Evolutionary conservation across 768 basidiomycete species (phyloP).

Genomic region (Trametes cubensis): DNA sequence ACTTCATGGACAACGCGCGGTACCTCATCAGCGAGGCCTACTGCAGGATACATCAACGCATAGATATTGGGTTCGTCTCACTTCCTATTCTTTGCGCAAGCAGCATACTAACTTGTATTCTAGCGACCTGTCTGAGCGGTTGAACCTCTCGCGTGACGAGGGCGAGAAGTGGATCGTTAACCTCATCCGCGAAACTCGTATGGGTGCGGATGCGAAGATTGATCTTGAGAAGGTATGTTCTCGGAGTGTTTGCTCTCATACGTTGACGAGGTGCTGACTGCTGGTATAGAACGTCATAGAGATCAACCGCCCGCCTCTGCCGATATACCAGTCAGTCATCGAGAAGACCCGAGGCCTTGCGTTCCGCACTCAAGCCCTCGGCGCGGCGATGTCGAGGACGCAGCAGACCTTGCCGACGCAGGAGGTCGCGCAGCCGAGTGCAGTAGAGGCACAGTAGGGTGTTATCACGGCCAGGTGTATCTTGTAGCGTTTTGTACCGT

Average conservation of each 20-base stretch:
- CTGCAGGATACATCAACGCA: constrained; percentile 93
- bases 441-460: constrained; percentile 29
- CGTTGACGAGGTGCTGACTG: constrained; percentile 20
- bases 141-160: constrained; percentile 92
- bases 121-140: constrained; percentile 89
- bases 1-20: constrained; percentile 95
- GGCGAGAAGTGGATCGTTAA: constrained; percentile 99
- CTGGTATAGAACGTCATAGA: constrained; percentile 89
- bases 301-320: constrained; percentile 86
- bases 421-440: constrained; percentile 20
- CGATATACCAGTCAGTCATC: constrained; percentile 94
- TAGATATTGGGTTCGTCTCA: constrained; percentile 75
- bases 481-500: constrained; percentile 11
- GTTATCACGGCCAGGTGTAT: neutral
- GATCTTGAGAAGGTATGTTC: constrained; percentile 84
- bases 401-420: constrained; percentile 23
- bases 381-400: constrained; percentile 66
- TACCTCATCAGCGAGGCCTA: constrained; percentile 97
- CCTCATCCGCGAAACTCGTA: constrained; percentile 94
- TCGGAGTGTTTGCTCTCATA: neutral
- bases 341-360: constrained; percentile 93
- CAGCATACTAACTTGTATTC: neutral
- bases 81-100: neutral
- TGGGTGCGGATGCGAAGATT: constrained; percentile 97
- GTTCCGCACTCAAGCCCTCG: constrained; percentile 87